Evolutionary conservation across 495 filamentous ascomycete genomes (phyloP).

Genomic region (Aspergillus sparsus): DNA sequence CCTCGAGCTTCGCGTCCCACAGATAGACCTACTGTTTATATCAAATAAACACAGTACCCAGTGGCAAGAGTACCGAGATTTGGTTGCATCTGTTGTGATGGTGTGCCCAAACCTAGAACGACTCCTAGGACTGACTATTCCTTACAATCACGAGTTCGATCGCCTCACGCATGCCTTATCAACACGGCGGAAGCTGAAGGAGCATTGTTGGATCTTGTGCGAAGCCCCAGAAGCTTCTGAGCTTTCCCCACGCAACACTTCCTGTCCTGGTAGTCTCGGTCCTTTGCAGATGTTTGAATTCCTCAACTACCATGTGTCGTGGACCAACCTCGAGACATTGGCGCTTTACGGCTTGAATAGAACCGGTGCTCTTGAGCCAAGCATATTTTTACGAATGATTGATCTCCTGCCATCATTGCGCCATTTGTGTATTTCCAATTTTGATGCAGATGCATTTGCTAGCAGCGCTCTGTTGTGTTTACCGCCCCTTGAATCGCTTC

Average conservation of each 20-base stretch:
- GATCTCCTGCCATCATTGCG: conserved; percentile 67
- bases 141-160: conserved; percentile 72
- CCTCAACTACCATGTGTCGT: conserved; percentile 67
- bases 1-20: conserved; percentile 70
- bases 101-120: conserved; percentile 82
- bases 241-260: conserved; percentile 45
- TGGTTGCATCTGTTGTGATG: conserved; percentile 80
- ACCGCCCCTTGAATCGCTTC: conserved; percentile 70
- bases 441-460: conserved; percentile 71
- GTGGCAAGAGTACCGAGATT: conserved; percentile 64
- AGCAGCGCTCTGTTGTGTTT: conserved; percentile 68
- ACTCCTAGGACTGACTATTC: conserved; percentile 67
- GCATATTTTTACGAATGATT: conserved; percentile 68
- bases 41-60: conserved; percentile 47
- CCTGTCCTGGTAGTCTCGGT: conserved; percentile 56
- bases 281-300: conserved; percentile 67
- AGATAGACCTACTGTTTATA: conserved; percentile 53
- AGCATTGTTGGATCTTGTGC: conserved; percentile 76
- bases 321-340: conserved; percentile 71
- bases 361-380: conserved; percentile 62
- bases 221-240: conserved; percentile 49
- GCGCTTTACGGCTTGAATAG: conserved; percentile 64
- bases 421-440: conserved; percentile 72
- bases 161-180: conserved; percentile 78
- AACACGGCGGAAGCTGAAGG: conserved; percentile 69